Evolutionary conservation across 208 protist genomes (phyloP).

Genomic region (Wallacemonas collosoma): DNA sequence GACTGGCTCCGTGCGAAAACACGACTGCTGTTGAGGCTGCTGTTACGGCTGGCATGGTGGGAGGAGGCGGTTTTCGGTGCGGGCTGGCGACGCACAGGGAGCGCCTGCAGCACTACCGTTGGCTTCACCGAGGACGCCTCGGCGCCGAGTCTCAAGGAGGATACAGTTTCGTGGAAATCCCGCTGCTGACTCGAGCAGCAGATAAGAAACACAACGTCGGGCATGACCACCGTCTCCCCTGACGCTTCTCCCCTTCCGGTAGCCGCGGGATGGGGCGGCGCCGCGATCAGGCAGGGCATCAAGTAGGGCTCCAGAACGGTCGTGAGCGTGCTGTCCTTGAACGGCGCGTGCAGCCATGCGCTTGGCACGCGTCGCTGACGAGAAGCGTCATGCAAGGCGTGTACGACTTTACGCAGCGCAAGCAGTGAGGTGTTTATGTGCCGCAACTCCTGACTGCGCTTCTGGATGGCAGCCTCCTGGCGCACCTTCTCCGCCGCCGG

Average conservation of each 20-base stretch:
- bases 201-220: constrained; percentile 35
- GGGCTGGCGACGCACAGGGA: constrained; percentile 17
- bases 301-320: constrained; percentile 70
- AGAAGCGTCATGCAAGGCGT: constrained; percentile 35
- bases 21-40: constrained; percentile 19
- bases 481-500: constrained; percentile 18
- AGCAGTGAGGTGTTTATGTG: constrained; percentile 87
- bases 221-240: not conserved
- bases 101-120: constrained; percentile 29
- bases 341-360: constrained; percentile 42
- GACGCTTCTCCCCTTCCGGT: not conserved
- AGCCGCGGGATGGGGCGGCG: not conserved
- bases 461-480: constrained; percentile 20
- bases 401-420: constrained; percentile 78
- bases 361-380: constrained; percentile 10
- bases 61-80: not conserved
- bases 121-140: constrained; percentile 57
- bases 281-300: constrained; percentile 17
- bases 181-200: constrained; percentile 64
- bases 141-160: constrained; percentile 68
- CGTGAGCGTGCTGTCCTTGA: constrained; percentile 73
- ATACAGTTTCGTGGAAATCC: constrained; percentile 77
- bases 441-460: constrained; percentile 49
- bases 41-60: constrained; percentile 17
- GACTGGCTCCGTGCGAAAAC: not conserved